Evolutionary conservation across 768 basidiomycete species (phyloP).

Genomic region (Leccinum subtestaceum): DNA sequence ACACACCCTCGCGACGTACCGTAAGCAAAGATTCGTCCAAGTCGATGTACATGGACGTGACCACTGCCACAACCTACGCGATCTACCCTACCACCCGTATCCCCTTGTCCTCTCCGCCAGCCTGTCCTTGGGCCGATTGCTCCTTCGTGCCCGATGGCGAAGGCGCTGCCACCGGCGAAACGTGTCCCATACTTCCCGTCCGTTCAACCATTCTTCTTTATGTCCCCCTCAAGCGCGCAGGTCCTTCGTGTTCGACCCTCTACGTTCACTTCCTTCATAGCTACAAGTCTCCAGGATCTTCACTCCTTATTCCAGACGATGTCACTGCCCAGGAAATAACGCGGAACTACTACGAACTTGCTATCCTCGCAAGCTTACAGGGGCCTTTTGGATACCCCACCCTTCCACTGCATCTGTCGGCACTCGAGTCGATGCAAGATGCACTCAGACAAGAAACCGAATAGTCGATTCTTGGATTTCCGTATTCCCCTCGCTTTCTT

Average conservation of each 20-base stretch:
- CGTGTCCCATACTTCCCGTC: constrained; percentile 48
- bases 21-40: constrained; percentile 32
- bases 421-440: constrained; percentile 59
- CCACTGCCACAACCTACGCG: constrained; percentile 46
- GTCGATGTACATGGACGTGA: constrained; percentile 33
- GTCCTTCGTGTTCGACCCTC: constrained; percentile 44
- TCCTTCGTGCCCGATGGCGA: constrained; percentile 36
- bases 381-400: constrained; percentile 47
- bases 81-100: constrained; percentile 43
- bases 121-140: constrained; percentile 22
- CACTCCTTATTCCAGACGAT: constrained; percentile 33
- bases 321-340: constrained; percentile 53
- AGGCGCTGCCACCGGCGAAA: constrained; percentile 22
- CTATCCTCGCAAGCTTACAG: constrained; percentile 50
- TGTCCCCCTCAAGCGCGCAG: constrained; percentile 43
- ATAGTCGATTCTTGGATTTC: constrained; percentile 11
- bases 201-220: constrained; percentile 59
- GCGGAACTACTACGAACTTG: constrained; percentile 65
- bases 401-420: constrained; percentile 73
- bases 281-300: constrained; percentile 41
- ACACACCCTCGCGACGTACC: constrained; percentile 27
- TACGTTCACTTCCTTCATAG: constrained; percentile 61
- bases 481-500: constrained; percentile 3
- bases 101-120: constrained; percentile 41
- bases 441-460: constrained; percentile 34